Evolutionary conservation across 805 yeast genomes (phyloP), one percentile per base, ranked within the genome.

Genomic region (Lipomyces yamanashiensis): DNA sequence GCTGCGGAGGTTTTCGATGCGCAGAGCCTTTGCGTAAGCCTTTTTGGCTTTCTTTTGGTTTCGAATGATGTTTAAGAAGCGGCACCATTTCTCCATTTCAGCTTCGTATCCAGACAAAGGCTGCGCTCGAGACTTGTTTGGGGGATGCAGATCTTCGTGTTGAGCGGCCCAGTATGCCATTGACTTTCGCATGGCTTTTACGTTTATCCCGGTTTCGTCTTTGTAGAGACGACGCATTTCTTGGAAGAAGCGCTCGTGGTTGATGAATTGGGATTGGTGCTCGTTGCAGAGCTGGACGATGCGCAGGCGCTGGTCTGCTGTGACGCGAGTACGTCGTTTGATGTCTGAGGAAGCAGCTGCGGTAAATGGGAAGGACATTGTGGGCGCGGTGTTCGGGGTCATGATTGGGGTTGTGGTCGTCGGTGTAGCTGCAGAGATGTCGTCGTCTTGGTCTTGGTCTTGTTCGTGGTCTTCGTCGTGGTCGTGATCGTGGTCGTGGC

Each of bases 121-220:
- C 28, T 28, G 50, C 2, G 50, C n/a, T 3, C 21, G 34, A 7
- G 50, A 8, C 7, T 8, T 28, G 9, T 7, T 19, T 7, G 9
- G 50, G 13, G 21, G 12, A 13, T 23, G 50, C 10, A 28, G 50
- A 10, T 45, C 50, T 45, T 45, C 21, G 50, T 45, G 50, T 15
- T 45, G 50, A 9, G 34, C 12, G 2, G 50, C 33, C 50, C 50
- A 45, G 34, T 45, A 45, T 2, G 50, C 50, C 50, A 45, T 21
- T 45, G 50, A 45, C 21, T 45, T 45, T 19, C 50, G 50, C 50
- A 45, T 45, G 10, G 50, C 50, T 45, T 45, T 45, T 3, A 45
- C 50, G 50, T 45, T 45, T 19, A 45, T 10, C 19, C 50, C 50
- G 12, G 50, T 45, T 21, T 45, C n/a, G 19, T 19, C 50, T 21